Conservation (phyloP, 306 rosid species). For the Potentilla sterilis region DNA sequence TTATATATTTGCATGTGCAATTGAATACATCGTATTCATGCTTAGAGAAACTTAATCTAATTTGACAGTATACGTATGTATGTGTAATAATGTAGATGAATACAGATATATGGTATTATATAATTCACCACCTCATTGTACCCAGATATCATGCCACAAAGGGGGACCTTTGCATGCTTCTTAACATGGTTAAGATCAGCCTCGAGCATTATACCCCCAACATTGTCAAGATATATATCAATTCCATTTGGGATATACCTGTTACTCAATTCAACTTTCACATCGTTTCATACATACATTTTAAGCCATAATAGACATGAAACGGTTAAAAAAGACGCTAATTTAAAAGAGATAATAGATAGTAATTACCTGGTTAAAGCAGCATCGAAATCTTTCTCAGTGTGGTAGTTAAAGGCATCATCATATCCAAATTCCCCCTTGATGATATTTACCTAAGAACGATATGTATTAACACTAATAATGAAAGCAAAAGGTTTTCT, state of each 20-base stretch:
- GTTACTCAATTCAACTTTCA: not conserved
- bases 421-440: conserved; percentile 68
- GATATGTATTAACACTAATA: no score
- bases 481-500: no score
- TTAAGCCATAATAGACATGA: not conserved
- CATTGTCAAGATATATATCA: conserved; percentile 63
- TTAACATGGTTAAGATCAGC: conserved; percentile 67
- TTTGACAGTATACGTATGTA: not conserved
- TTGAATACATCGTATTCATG: not conserved
- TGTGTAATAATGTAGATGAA: not conserved
- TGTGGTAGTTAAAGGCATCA: conserved; percentile 64
- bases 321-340: not conserved
- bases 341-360: not conserved
- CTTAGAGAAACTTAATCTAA: not conserved
- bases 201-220: conserved; percentile 69
- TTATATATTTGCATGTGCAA: not conserved
- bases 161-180: conserved; percentile 45
- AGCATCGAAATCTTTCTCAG: conserved; percentile 49
- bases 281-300: not conserved
- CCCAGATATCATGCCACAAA: conserved; percentile 67
- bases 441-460: conserved; percentile 48
- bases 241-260: conserved; percentile 58
- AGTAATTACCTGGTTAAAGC: conserved; percentile 49
- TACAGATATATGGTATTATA: not conserved
- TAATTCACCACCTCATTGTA: conserved; percentile 42